Percentiles rank a stretch among this genome's conserved stretches.
Evolutionary conservation across 352 stramenopile species (phyloP).

Genomic region (Pythium phragmiticola): DNA sequence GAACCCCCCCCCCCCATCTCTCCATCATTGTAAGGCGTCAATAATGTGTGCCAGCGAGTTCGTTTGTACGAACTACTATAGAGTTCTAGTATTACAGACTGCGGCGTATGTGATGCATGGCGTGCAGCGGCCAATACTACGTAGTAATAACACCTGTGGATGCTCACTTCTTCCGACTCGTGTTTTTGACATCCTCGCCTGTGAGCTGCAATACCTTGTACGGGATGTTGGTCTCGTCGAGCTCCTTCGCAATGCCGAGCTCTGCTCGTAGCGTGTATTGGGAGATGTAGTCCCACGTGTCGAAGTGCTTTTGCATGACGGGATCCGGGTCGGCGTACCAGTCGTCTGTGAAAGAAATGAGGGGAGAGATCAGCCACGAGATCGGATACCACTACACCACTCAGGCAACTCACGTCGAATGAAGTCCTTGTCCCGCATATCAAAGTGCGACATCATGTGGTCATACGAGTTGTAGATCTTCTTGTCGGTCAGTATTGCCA

Average conservation of each 20-base stretch:
- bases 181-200: conserved; percentile 57
- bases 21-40: not conserved
- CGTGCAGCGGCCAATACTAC: no score
- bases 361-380: not conserved
- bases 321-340: conserved; percentile 74
- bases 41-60: no score
- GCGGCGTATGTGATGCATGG: not conserved
- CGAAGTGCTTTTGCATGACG: conserved; percentile 84
- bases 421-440: conserved; percentile 83
- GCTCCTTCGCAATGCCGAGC: conserved; percentile 76
- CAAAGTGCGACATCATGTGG: conserved; percentile 88
- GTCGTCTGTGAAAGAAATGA: conserved; percentile 46
- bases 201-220: conserved; percentile 85
- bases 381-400: not conserved
- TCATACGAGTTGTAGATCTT: conserved; percentile 87
- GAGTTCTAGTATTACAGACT: conserved; percentile 21
- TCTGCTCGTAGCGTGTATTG: conserved; percentile 79
- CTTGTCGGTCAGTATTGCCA: conserved; percentile 69
- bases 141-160: no score
- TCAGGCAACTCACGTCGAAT: conserved; percentile 63
- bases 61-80: not conserved
- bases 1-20: conserved; percentile 21
- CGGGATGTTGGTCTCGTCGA: conserved; percentile 85
- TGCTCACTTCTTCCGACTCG: conserved; percentile 21
- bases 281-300: conserved; percentile 87